Evolutionary conservation across 176 grass and related monocot genomes (phyloP), one percentile per base, ranked within the genome.

Genomic region (Hyparrhenia diplandra): DNA sequence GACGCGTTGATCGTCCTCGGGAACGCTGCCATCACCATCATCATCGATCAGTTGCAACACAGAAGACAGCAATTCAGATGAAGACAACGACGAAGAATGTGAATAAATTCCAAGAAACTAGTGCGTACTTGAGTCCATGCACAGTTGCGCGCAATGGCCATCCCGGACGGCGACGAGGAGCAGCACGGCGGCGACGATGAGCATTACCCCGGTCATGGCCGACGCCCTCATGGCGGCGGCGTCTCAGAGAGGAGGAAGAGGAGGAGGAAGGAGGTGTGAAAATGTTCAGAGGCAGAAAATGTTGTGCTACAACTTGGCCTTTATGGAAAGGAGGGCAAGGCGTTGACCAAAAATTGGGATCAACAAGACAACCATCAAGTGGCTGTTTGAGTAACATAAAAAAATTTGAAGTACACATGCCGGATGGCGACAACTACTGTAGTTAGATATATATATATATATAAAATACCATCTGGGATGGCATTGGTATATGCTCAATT

Each of bases 51-150:
- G n/a, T n/a, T n/a, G n/a, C 43, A 8, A 82, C 71, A 13, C 27
- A 78, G 13, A 74, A 73, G 0, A 79, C 25, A 20, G 2, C 51
- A 43, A 60, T 61, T 3, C 6, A 5, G 0, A 81, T 14, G 59
- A 8, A 47, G 9, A 0, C 8, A 57, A 1, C 52, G 31, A 8
- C 37, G 8, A 0, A 3, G 24, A 23, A 58, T 58, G 54, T 24
- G 21, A 57, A 52, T n/a, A 67, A 20, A 73, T 27, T 52, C 5
- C 52, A 76, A 70, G 82, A 70, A 35, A 32, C 1, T n/a, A 37
- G 6, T 37, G 35, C 73, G 6, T 79, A 94, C 92, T 71, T 1
- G 89, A 94, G 72, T 94, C 89, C 58, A 86, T 89, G 89, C 92
- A 94, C 73, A 94, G 6, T 34, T 83, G 67, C 1, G 85, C 80